Evolutionary conservation across 2,329 filamentous ascomycete species (phyloP), one percentile per base, ranked within the genome.

Genomic region (Colletotrichum sp.): DNA sequence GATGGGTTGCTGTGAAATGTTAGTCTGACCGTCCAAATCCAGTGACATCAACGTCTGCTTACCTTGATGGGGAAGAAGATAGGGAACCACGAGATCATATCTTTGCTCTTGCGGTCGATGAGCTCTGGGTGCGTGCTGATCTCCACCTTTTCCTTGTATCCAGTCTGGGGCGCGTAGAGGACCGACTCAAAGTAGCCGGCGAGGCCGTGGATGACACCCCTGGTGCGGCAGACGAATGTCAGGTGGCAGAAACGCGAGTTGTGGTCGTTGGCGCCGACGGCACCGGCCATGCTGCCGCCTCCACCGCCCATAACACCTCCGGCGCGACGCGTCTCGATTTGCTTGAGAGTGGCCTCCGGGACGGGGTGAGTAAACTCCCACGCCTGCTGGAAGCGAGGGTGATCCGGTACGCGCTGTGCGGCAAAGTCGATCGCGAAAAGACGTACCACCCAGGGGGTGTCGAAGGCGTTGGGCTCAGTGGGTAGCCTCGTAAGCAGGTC

Each of bases 21-120:
- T 30, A 74, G 67, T 60, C 27, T 13, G 4, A 48, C 5, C 28
- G 25, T 25, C n/a, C n/a, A 16, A 30, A 6, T 19, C 6, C 4
- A 55, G 39, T 12, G 55, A 28, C 30, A 32, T 30, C 15, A 74
- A 28, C 55, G 11, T 22, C 5, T 67, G 83, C 91, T 81, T 88
- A 96, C 96, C 92, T 97, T 98, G 16, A 99, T 87, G 0, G 98
- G 97, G 82, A 99, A 99, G 87, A 96, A 98, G 34, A 99, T 98
- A 2, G 97, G 97, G 83, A 99, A 99, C 97, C 97, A 99, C 71
- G 95, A 98, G 78, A 98, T 98, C 98, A 99, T 99, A 80, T 98
- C 96, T 82, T 94, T 94, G 88, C 96, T 98, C 91, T 98, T 98
- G 73, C 88, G 87, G 72, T 97, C 95, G 86, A 99, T 98, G 34